Conservation (phyloP, 257 asterid species). For the Primulina eburnea region DNA sequence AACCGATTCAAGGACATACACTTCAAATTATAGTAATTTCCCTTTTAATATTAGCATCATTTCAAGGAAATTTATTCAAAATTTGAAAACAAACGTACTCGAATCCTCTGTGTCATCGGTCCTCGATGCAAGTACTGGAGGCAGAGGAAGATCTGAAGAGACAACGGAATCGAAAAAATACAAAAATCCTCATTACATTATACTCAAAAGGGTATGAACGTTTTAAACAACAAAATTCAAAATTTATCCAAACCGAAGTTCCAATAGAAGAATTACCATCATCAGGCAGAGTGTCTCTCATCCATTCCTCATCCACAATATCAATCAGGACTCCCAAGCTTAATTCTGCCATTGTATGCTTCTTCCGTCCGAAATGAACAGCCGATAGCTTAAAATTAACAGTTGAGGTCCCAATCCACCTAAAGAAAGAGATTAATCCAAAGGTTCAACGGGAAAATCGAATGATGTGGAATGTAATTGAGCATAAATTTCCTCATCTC, state of each 20-base stretch:
- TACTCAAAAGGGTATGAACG: no score
- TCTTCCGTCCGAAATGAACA: no score
- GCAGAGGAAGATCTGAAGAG: constrained; percentile 59
- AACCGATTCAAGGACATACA: background rate
- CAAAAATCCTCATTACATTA: background rate
- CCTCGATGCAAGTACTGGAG: constrained; percentile 56
- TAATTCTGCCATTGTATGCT: constrained; percentile 55
- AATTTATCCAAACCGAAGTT: background rate
- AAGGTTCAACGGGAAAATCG: background rate
- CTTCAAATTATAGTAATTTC: background rate
- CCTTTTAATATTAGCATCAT: background rate
- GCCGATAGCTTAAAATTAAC: background rate
- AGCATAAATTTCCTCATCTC: background rate
- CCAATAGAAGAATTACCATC: constrained; percentile 44
- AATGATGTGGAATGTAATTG: background rate
- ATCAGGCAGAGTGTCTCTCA: constrained; percentile 72
- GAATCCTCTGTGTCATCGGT: constrained; percentile 67
- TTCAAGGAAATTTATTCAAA: background rate
- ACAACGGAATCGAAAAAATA: constrained; percentile 14
- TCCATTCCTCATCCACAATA: constrained; percentile 84
- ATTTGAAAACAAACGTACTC: constrained; percentile 39
- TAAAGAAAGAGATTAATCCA: background rate
- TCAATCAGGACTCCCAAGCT: constrained; percentile 65
- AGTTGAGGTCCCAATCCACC: background rate
- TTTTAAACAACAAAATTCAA: background rate